phyloP scores from a whole-genome alignment of 2,329 filamentous ascomycete species.

The Amesomyces nigricolor region DNA sequence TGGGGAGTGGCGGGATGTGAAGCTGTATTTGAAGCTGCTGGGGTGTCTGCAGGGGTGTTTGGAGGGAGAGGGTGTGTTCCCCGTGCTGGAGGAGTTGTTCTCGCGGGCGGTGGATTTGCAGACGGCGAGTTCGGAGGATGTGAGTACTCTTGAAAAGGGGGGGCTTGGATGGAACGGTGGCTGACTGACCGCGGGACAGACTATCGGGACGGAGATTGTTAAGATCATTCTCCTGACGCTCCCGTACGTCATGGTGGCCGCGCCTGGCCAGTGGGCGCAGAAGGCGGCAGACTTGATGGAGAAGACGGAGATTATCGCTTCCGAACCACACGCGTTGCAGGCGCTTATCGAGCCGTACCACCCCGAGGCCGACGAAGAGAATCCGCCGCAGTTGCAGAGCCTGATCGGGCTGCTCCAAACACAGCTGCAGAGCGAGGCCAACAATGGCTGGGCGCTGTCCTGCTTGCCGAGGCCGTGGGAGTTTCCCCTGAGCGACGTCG shows the following conservation, averaged over 20 bases:
- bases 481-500: conserved; percentile 55
- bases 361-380: conserved; percentile 56
- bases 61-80: conserved; percentile 79
- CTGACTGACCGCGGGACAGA: conserved; percentile 36
- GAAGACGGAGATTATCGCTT: conserved; percentile 91
- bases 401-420: conserved; percentile 77
- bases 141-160: conserved; percentile 41
- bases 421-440: conserved; percentile 74
- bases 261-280: conserved; percentile 62
- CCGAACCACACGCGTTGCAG: conserved; percentile 79
- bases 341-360: conserved; percentile 81
- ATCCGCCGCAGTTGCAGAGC: conserved; percentile 58
- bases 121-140: conserved; percentile 87
- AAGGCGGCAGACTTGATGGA: conserved; percentile 77
- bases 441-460: conserved; percentile 66
- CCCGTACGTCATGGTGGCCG: conserved; percentile 77
- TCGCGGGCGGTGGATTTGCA: conserved; percentile 85
- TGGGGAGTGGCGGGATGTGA: conserved; percentile 85
- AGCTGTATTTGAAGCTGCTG: conserved; percentile 82
- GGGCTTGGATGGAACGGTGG: not conserved
- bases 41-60: conserved; percentile 78
- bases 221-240: conserved; percentile 95
- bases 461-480: conserved; percentile 65
- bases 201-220: conserved; percentile 76
- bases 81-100: conserved; percentile 84